These are phyloP conservation scores for Ophiostoma piceae DNA, from an alignment of 2,329 filamentous ascomycete genomes.

Conservation along the genomic window DNA sequence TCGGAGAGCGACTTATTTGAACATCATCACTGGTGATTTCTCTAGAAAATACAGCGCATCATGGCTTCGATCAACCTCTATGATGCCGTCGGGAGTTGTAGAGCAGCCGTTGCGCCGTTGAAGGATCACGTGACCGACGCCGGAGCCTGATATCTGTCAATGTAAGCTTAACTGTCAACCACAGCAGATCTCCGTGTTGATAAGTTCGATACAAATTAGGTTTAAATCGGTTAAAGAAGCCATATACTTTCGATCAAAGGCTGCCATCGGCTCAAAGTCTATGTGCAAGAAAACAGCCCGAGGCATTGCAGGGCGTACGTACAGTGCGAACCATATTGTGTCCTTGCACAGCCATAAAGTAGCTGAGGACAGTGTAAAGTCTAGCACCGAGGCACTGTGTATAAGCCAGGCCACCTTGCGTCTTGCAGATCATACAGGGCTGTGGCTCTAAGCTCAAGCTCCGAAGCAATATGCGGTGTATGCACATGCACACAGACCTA, in stretches of 20 bases:
- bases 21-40: too few species aligned
- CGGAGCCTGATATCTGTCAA: not conserved
- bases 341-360: not conserved
- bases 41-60: too few species aligned
- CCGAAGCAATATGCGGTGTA: not conserved
- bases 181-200: not conserved
- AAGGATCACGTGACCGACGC: not conserved
- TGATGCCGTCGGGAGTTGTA: not conserved
- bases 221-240: not conserved
- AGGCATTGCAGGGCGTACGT: not conserved
- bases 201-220: not conserved
- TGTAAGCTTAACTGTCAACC: not conserved
- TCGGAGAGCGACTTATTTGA: too few species aligned
- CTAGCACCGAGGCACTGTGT: not conserved
- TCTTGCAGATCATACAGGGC: not conserved
- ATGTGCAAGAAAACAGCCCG: not conserved
- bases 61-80: not conserved
- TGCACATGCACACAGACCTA: not conserved
- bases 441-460: not conserved
- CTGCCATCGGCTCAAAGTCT: not conserved
- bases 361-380: too few species aligned
- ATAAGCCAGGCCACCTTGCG: not conserved
- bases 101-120: not conserved
- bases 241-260: not conserved
- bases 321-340: not conserved